Base-by-base conservation (phyloP, 495 filamentous ascomycete species). In the Lophiotrema nucula region DNA sequence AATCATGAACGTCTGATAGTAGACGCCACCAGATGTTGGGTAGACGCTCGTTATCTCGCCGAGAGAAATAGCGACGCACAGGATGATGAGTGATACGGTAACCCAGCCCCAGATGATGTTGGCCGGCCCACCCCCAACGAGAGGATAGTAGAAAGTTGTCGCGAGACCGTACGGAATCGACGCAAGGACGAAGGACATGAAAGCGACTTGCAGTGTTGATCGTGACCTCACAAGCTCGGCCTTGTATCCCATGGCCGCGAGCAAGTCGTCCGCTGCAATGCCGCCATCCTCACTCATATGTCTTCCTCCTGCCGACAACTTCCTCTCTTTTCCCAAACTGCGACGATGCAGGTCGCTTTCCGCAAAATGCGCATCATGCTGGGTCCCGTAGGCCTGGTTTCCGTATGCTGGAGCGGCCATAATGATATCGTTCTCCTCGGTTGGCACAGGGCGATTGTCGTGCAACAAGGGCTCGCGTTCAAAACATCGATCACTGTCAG, bases 21-120 rank as follows among this genome's bases (percentile, higher is more conserved):
- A 82, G 41, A 81, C 78, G 75, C 66, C 65, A 18, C 78, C 80
- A 19, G 78, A 76, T 2, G 78, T 83, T 8, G 79, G 80, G 61
- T 76, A 83, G 11, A 81, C 79, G 42, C 73, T 77, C 24, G 78
- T 81, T 58, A 82, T 81, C 67, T 82, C 80, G 26, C 78, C 80
- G n/a, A 82, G 69, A 6, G 80, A 82, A 11, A 72, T 59, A 12
- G 80, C 80, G n/a, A 81, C 77, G 61, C 77, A 80, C 53, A 81
- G 64, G 46, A 80, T 77, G 62, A 81, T 80, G 47, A 75, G 58
- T 6, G 71, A 76, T 27, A 82, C 76, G 25, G 68, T 64, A 23
- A 81, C 60, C 79, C 79, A 82, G 45, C 80, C 79, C 84, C 84
- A 88, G 69, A 88, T 80, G 54, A 88, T 82, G 53, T 80, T 80